Base-by-base conservation (phyloP, 306 rosid genomes). In the Boehmeria nivea region DNA sequence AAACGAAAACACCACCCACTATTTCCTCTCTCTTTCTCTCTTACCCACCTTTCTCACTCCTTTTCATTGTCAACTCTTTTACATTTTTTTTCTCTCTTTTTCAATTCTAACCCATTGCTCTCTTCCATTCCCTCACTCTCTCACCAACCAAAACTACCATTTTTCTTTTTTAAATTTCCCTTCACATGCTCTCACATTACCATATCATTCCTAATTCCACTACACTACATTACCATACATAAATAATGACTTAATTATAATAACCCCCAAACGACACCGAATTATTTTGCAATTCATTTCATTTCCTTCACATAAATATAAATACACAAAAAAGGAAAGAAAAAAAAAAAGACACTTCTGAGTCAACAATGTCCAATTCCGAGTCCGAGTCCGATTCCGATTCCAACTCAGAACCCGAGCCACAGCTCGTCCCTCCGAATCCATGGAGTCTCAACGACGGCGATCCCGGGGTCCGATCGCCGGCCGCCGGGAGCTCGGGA, bases 41-140 rank as follows among this genome's bases (percentile, higher is more conserved):
- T 26, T 69, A 47, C 67, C 48, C 68, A 55, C 66, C 24, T 59
- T 51, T 54, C 31, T 26, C 20, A 18, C 44, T 44, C 39, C 54
- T 50, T 42, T 22, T 44, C 57, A 27, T 59, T 66, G 49, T 84
- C 93, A 57, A 54, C 69, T 27, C 68, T 67, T 53, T 43, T 11
- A 37, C 22, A 17, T n/a, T 54, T 37, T 14, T 15, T 56, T 38
- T 20, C 20, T 10, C 17, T 15, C 17, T 6, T 13, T 19, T 53
- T 33, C 26, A 2, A 2, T 53, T n/a, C 14, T 31, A 16, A 13
- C n/a, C n/a, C n/a, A n/a, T n/a, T n/a, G n/a, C n/a, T 18, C 43
- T 1, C 2, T n/a, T 15, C 31, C 4, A 0, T 1, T 16, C 24
- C 2, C 58, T 52, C 58, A 16, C 34, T 15, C 20, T 7, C 21